Percentiles rank a stretch among this genome's conserved stretches.
Conservation (phyloP, 2,329 filamentous ascomycete genomes). For the Aschersonia sp. region DNA sequence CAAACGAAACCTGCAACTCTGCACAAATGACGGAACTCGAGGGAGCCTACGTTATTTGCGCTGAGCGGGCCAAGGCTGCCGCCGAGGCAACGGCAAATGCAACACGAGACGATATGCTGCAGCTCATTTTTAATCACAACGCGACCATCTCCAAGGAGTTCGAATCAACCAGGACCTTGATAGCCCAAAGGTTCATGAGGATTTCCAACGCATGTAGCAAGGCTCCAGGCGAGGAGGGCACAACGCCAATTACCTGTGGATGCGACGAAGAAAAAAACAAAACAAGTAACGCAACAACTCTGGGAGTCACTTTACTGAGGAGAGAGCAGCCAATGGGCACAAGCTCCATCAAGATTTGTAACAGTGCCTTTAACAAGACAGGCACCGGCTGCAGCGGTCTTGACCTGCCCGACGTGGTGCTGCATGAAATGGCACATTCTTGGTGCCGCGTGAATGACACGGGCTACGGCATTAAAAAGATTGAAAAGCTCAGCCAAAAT, state of each 20-base stretch:
- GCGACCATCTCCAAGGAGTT: background rate
- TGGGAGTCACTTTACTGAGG: too few species aligned
- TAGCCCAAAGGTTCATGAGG: too few species aligned
- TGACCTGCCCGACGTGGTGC: background rate
- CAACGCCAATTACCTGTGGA: too few species aligned
- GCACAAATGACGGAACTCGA: background rate
- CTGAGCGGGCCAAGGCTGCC: background rate
- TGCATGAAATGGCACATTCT: background rate
- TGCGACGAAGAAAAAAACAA: too few species aligned
- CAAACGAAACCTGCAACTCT: background rate
- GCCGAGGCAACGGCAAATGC: background rate
- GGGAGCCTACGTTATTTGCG: background rate
- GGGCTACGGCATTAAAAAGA: background rate
- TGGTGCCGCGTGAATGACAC: background rate
- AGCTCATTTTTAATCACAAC: background rate
- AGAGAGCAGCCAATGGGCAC: background rate
- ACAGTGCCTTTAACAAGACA: background rate
- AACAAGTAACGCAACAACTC: too few species aligned
- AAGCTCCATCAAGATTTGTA: background rate
- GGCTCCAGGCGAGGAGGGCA: too few species aligned
- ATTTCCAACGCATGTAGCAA: too few species aligned
- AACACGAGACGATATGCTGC: background rate
- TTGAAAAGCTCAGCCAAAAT: background rate
- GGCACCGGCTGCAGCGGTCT: background rate
- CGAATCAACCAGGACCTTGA: too few species aligned